Evolutionary conservation across 148 eudicot genomes (phyloP).

Genomic region (Dysphania ambrosioides): DNA sequence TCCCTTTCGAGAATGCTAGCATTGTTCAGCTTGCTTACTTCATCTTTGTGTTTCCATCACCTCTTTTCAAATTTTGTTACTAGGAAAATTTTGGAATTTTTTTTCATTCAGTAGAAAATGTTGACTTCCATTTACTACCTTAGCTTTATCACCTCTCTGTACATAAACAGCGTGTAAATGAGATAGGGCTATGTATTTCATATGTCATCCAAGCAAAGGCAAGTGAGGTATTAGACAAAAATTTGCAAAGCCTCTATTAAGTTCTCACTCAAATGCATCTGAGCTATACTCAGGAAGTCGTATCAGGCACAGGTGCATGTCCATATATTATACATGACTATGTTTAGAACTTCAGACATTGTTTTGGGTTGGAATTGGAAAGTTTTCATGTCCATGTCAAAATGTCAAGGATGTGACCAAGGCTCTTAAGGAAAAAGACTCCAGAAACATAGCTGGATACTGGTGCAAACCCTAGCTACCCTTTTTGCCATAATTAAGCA

Average conservation of each 20-base stretch:
- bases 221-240: slow-evolving; percentile 24
- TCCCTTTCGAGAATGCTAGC: slow-evolving; percentile 35
- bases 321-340: background rate
- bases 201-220: slow-evolving; percentile 22
- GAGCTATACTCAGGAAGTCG: background rate
- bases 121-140: slow-evolving; percentile 25
- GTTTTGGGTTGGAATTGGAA: no score
- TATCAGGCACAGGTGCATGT: background rate
- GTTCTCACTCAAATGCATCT: slow-evolving; percentile 17
- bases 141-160: slow-evolving; percentile 20
- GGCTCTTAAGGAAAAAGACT: background rate
- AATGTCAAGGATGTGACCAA: no score
- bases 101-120: slow-evolving; percentile 26
- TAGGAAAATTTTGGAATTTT: slow-evolving; percentile 17
- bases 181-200: slow-evolving; percentile 22
- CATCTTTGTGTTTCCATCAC: slow-evolving; percentile 12
- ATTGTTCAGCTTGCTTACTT: slow-evolving; percentile 9
- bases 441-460: background rate
- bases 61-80: slow-evolving; percentile 2
- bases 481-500: slow-evolving; percentile 4
- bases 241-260: slow-evolving; percentile 9
- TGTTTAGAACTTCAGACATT: background rate
- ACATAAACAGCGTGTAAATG: slow-evolving; percentile 29
- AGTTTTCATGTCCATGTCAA: no score
- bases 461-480: background rate